phyloP scores from a whole-genome alignment of 345 rosid species.

The Pugionium dolabratum region DNA sequence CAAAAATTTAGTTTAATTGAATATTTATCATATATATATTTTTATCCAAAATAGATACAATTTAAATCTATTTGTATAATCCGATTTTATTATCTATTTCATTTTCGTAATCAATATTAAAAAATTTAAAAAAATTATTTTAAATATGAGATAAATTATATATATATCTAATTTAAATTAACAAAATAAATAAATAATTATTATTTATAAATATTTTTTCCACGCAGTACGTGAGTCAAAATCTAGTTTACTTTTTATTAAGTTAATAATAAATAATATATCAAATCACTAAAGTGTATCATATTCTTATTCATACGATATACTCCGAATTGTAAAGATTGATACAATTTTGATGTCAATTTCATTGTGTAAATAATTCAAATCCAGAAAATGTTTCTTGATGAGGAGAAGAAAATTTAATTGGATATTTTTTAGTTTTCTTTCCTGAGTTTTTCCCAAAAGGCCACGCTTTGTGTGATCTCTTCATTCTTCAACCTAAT shows the following conservation, averaged over 20 bases:
- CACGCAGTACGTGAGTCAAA: no score
- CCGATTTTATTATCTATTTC: no score
- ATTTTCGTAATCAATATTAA: no score
- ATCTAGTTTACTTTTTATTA: conserved; percentile 5
- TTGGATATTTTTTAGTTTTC: neutral
- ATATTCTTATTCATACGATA: conserved; percentile 2
- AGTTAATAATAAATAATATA: neutral
- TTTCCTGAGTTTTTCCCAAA: neutral
- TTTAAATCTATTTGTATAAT: no score
- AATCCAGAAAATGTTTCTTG: neutral
- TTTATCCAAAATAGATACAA: no score
- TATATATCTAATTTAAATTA: no score
- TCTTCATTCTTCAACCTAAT: neutral
- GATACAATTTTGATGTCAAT: neutral
- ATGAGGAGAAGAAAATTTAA: neutral
- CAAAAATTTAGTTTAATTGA: no score
- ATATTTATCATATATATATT: no score
- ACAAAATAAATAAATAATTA: no score
- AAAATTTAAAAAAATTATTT: no score
- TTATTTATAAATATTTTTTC: no score
- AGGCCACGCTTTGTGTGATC: neutral
- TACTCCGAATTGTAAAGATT: neutral
- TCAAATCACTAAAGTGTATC: neutral
- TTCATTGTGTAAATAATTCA: neutral
- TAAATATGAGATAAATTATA: no score